Evolutionary conservation across 768 basidiomycete genomes (phyloP).

Genomic region (Guyanaporus albipodus): DNA sequence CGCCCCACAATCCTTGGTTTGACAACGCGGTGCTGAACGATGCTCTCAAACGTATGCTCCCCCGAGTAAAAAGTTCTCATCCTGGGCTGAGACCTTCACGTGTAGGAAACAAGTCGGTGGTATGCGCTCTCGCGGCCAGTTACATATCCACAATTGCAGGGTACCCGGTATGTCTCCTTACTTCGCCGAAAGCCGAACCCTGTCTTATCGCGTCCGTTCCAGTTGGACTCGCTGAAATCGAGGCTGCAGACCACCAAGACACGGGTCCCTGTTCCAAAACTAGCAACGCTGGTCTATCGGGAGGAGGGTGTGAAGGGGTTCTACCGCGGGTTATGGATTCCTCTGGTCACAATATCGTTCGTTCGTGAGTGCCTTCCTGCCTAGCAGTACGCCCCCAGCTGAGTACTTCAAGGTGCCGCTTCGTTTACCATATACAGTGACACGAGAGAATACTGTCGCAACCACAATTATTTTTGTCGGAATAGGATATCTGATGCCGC

Average conservation of each 20-base stretch:
- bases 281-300: conserved; percentile 68
- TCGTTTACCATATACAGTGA: conserved; percentile 89
- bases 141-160: conserved; percentile 91
- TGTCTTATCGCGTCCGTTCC: conserved; percentile 4
- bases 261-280: conserved; percentile 65
- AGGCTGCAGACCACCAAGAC: conserved; percentile 82
- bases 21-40: conserved; percentile 60
- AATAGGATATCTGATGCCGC: conserved; percentile 66
- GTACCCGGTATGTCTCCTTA: conserved; percentile 57
- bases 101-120: conserved; percentile 80
- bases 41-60: conserved; percentile 56
- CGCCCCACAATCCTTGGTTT: conserved; percentile 60
- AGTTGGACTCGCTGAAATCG: conserved; percentile 95
- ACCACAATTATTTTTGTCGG: conserved; percentile 54
- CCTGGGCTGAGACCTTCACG: conserved; percentile 3
- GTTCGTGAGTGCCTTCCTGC: conserved; percentile 64
- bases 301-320: conserved; percentile 89
- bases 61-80: neutral
- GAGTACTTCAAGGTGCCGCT: conserved; percentile 59
- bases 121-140: conserved; percentile 86
- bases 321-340: conserved; percentile 88
- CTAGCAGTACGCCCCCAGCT: conserved; percentile 1
- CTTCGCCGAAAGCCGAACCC: neutral
- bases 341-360: conserved; percentile 92
- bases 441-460: conserved; percentile 71